Base-by-base conservation (phyloP, 225 moss, liverwort and hornwort species). In the Anthoceros angustus region DNA sequence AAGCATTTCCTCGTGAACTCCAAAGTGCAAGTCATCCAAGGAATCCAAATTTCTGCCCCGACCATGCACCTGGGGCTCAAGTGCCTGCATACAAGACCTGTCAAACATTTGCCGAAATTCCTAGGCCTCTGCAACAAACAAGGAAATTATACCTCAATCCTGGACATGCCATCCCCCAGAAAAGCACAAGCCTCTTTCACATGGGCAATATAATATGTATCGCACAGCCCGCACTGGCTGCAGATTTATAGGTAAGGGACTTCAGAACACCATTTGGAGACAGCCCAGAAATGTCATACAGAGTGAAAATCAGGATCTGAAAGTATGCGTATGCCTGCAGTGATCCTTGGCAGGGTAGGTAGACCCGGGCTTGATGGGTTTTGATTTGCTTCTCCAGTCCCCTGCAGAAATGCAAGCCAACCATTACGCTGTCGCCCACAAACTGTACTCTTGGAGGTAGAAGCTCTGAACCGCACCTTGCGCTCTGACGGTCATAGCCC, bases 221-320 rank as follows among this genome's bases (percentile, higher is more conserved):
- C 92, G 75, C 98, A 98, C 61, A 98, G 77, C 73, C 98, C 92
- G 82, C 98, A 98, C 64, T 87, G 86, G 76, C 92, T 98, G 91
- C 86, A 74, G 79, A 43, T 70, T 26, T 23, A 12, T 38, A 41
- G 16, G 23, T 5, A 64, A 39, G 32, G 0, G 40, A 6, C 25
- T 15, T 64, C 40, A 39, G 40, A 64, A 18, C 63, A 26, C 26
- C 63, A 63, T 12, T 12, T 6, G 40, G 63, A 23, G 7, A 63
- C 26, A 39, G 40, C 40, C 26, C 14, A 7, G 63, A 63, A 18
- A 6, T 5, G 40, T 63, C 32, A 9, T 25, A 24, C 42, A 42
- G 70, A 55, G 23, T 66, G 61, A 21, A 40, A 42, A 23, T 12
- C 32, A n/a, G 40, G 18, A 14, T 12, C 10, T 39, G 50, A 23